A percentile compares a stretch with the other conserved stretches of the same genome.
These are phyloP conservation scores for Phytophthora tubulina DNA, from an alignment of 352 stramenopile genomes.

Conservation along the genomic window DNA sequence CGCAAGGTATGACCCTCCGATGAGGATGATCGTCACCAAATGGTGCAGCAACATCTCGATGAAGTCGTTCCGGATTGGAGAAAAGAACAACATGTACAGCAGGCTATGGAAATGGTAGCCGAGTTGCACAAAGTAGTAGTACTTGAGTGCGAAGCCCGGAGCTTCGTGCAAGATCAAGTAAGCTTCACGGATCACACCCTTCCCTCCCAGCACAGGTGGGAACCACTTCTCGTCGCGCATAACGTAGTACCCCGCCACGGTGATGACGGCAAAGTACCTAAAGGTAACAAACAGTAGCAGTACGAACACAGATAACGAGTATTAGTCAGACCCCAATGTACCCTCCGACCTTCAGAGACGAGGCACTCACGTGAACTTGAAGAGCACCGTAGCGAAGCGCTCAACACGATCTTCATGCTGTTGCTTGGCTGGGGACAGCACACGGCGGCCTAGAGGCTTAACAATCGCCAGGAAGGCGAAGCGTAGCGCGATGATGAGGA, in stretches of 20 bases:
- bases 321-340: conserved; percentile 20
- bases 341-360: conserved; percentile 34
- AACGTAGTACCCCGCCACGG: conserved; percentile 45
- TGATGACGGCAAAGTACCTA: conserved; percentile 50
- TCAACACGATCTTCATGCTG: conserved; percentile 42
- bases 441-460: conserved; percentile 37
- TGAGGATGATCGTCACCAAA: conserved; percentile 67
- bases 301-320: conserved; percentile 4
- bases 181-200: conserved; percentile 40
- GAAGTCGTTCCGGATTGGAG: conserved; percentile 69
- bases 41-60: conserved; percentile 70
- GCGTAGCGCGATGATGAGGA: conserved; percentile 43
- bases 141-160: conserved; percentile 45
- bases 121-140: conserved; percentile 65
- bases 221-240: conserved; percentile 67
- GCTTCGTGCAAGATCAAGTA: conserved; percentile 46
- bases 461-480: conserved; percentile 36
- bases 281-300: conserved; percentile 4
- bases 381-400: conserved; percentile 48
- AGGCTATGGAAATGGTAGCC: conserved; percentile 69
- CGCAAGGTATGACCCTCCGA: conserved; percentile 62
- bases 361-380: conserved; percentile 48
- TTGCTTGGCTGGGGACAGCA: conserved; percentile 41
- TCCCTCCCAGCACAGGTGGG: conserved; percentile 51
- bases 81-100: conserved; percentile 66